Conservation (phyloP, 228 moss, liverwort and hornwort genomes). For the Sphagnum fallax region DNA sequence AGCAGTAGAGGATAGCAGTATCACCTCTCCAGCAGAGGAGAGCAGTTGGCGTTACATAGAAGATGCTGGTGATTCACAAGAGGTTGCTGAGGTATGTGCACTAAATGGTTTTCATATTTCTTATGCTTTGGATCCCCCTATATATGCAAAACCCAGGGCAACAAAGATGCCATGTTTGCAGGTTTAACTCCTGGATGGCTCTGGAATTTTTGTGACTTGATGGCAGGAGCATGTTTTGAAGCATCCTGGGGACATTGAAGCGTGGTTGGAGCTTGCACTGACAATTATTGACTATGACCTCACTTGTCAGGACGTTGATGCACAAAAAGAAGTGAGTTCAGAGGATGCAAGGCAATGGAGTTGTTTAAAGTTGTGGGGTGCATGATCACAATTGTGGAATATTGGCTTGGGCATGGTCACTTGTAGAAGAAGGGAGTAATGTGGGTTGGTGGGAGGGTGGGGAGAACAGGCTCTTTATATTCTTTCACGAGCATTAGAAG, state of each 20-base stretch:
- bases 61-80: conserved; percentile 32
- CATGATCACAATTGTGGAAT: no score
- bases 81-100: conserved; percentile 35
- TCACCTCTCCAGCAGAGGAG: conserved; percentile 5
- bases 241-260: conserved; percentile 52
- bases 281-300: conserved; percentile 62
- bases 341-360: not conserved
- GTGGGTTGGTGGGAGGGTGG: not conserved
- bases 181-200: no score
- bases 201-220: no score
- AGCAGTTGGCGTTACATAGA: conserved; percentile 53
- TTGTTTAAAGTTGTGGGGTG: no score
- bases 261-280: conserved; percentile 69
- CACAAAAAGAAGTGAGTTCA: conserved; percentile 54
- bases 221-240: conserved; percentile 34
- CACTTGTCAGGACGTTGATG: conserved; percentile 31
- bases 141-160: no score
- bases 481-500: conserved; percentile 74
- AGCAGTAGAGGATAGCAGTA: conserved; percentile 11
- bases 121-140: no score
- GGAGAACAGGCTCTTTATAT: conserved; percentile 55
- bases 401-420: no score
- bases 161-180: no score
- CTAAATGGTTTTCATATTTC: no score
- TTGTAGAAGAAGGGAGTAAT: not conserved